Evolutionary conservation across 2,329 filamentous ascomycete species (phyloP).

Genomic region (Penicillium sp.): DNA sequence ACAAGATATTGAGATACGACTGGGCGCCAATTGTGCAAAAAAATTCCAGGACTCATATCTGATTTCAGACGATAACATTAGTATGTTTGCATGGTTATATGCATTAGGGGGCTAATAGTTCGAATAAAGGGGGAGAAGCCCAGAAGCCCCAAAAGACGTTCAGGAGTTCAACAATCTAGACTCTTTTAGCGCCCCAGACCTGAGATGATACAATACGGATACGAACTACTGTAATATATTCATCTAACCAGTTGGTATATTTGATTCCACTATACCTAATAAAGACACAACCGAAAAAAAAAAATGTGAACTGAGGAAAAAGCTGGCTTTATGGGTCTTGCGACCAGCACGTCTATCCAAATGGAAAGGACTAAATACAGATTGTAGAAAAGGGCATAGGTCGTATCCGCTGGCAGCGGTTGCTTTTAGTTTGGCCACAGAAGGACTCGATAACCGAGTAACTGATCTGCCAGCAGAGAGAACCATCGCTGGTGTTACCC

Average conservation of each 20-base stretch:
- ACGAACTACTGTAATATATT: background rate
- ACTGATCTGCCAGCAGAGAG: background rate
- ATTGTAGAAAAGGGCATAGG: conserved; percentile 19
- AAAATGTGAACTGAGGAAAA: conserved; percentile 1
- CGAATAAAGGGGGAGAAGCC: conserved; percentile 1
- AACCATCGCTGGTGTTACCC: background rate
- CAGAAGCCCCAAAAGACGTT: conserved; percentile 5
- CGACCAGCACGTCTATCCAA: conserved; percentile 17
- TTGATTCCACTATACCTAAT: background rate
- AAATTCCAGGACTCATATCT: background rate
- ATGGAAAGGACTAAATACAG: conserved; percentile 16
- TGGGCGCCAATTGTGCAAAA: background rate
- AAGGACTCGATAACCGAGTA: background rate
- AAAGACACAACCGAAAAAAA: background rate
- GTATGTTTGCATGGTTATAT: background rate
- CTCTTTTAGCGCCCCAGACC: background rate
- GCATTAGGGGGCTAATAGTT: background rate
- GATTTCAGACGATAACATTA: background rate
- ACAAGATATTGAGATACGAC: background rate
- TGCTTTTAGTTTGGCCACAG: conserved; percentile 1
- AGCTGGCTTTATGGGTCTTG: conserved; percentile 15
- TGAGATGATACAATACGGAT: background rate
- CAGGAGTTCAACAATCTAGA: conserved; percentile 18
- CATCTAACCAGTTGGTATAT: background rate
- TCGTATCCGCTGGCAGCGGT: conserved; percentile 18